Evolutionary conservation across 768 basidiomycete species (phyloP), one percentile per base, ranked within the genome.

Genomic region (Multifurca ochricompacta): DNA sequence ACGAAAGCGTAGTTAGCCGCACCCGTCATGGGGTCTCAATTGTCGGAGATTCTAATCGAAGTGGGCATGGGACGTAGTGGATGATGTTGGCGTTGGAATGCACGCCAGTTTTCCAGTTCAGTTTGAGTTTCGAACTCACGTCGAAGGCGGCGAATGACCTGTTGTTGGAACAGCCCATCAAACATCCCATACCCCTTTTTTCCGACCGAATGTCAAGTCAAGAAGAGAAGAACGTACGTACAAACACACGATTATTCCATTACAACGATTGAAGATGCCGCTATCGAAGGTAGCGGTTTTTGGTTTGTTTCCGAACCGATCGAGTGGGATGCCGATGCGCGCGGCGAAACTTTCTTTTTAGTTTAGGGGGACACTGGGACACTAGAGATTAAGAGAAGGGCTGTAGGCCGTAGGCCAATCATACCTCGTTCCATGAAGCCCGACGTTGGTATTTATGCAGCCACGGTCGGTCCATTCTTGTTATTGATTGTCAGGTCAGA

Each of bases 301-400:
- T 58, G 61, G 76, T 69, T 55, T 11, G 45, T 36, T 16, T 34
- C 31, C 40, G 49, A 51, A 45, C 43, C 18, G 49, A 56, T 51
- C 54, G 42, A 39, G 8, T 25, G 46, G 36, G 45, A 11, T 13
- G 18, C 45, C 46, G 53, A 40, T 27, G 19, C 9, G 18, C 31
- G 23, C n/a, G 41, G 23, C 42, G 23, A 34, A 51, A 42, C 31
- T 42, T 51, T 51, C n/a, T n/a, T n/a, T n/a, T n/a, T n/a, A n/a
- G n/a, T n/a, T n/a, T n/a, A n/a, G n/a, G n/a, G n/a, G n/a, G n/a
- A n/a, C n/a, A n/a, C n/a, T n/a, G n/a, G n/a, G n/a, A n/a, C n/a
- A n/a, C n/a, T n/a, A n/a, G n/a, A n/a, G n/a, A n/a, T n/a, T 66
- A 82, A 83, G 65, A 82, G 81, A 13, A 83, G 79, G 76, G 11